Evolutionary conservation across 1,139 yeast genomes (phyloP), one percentile per base, ranked within the genome.

Genomic region (Magnusiomyces suaveolens): DNA sequence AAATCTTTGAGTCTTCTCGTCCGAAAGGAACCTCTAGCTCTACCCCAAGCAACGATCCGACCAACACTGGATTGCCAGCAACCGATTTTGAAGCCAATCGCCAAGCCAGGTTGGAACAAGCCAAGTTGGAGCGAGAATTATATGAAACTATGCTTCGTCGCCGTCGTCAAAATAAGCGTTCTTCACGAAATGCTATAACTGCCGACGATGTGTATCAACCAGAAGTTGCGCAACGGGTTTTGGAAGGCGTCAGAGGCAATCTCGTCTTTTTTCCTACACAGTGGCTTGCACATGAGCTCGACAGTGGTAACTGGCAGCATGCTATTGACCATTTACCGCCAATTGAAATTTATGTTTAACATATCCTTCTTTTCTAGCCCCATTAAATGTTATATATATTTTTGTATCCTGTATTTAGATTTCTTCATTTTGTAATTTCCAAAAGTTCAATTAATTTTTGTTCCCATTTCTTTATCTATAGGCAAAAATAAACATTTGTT

Each of bases 281-380:
- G 58, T 94, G 98, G 98, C 76, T 94, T 52, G 75, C 80, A 64
- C 79, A 83, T 58, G 98, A 92, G 68, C 79, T 89, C 51, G 96
- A 89, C 55, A 64, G 67, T 3, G 92, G 87, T 25, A 92, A 94
- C 65, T 92, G 97, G 97, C 89, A 89, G 69, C 90, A 88, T 73
- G 87, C 84, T 62, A 84, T 95, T 54, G 99, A 92, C 67, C 81
- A 95, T 66, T 75, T 92, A 49, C 97, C 97, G 10, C 99, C 99
- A 1, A 82, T 92, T 57, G 97, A 92, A 68, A 92, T 92, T 54
- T 92, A 87, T 69, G 95, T 90, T 66, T 92, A 69, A 56, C 8
- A 23, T 46, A 32, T 8, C 12, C 24, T 21, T 14, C 3, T 14
- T 14, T 48, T 36, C 8, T 32, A 10, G 3, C 12, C 18, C 29